Evolutionary conservation across 352 stramenopile genomes (phyloP), one percentile per base, ranked within the genome.

Genomic region (Pythium brachiatum): DNA sequence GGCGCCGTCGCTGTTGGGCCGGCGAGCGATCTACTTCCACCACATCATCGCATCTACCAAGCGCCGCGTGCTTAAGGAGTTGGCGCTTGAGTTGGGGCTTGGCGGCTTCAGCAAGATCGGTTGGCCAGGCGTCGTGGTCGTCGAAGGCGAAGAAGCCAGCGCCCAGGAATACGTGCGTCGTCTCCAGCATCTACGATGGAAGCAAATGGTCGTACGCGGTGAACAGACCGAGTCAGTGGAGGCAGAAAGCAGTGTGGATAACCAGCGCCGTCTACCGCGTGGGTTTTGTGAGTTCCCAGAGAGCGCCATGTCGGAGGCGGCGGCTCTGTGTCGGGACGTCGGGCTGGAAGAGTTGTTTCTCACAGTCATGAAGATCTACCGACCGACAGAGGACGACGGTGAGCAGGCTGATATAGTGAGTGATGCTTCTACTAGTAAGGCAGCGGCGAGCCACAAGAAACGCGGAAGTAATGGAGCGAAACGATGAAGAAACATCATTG

Each of bases 21-120:
- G 84, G 13, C 75, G 84, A 9, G 79, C 81, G 32, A 94, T 94
- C 53, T 94, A 92, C 67, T 90, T 92, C 59, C 84, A 94, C 69
- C 84, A 94, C 66, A 92, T 92, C 62, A 92, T 92, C 61, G 81
- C 79, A 7, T 57, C 68, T 15, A 89, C 69, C 44, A 94, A 94
- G 64, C 78, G 80, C 3, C 79, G 74, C 39, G 81, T 89, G 3
- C 68, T 94, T 21, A 81, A 78, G 43, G 81, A 94, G 39, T 92
- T 77, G 81, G 85, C 85, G 6, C 39, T 72, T 1, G 85, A 94
- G 65, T 70, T 92, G 26, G 32, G 70, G 21, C 81, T 94, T 11
- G 68, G 80, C 9, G 85, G 81, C 8, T 88, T 86, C 26, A 87
- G 78, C 65, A 94, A 94, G 64, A 91, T 94, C 50, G 85, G 85